Base-by-base conservation (phyloP, 1,284 basidiomycete species). In the Cryptococcus wingfieldii region DNA sequence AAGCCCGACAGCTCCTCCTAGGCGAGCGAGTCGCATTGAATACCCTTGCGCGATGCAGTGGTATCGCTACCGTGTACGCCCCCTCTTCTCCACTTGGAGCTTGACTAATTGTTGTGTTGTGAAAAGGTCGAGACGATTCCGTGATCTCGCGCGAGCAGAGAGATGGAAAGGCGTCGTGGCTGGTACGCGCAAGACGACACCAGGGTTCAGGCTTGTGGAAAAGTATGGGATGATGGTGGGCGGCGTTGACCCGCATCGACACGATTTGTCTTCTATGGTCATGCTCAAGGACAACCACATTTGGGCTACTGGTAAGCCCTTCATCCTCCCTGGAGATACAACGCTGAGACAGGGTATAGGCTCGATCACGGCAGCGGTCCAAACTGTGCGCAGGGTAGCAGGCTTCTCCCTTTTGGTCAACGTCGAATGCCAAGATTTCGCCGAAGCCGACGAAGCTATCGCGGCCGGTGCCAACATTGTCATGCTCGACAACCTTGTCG, bases 221-320 rank as follows among this genome's bases (percentile, higher is more conserved):
- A 99, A 99, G 78, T 98, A 98, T 75, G 96, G 88, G 9, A 99
- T 98, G 96, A 80, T 98, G 46, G 91, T 98, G 27, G 95, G 96
- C 25, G 96, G 95, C 5, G 88, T 98, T 63, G 96, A 99, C 76
- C 81, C 90, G 18, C 96, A 98, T 79, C 83, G 96, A n/a, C 89
- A 97, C 70, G 94, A 98, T 77, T 81, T 98, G 37, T 93, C 89
- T 39, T 91, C 89, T 73, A 98, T 98, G 95, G 95, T 99, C 71
- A 98, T 98, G 95, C 85, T 99, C 69, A 98, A 98, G 78, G 95
- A 98, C 72, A 98, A 98, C 75, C 96, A 98, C 72, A 92, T 98
- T 71, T 98, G 93, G 94, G 94, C 92, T 7, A 90, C 87, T 28
- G 92, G 91, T 86, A 66, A 64, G 80, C 68, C 48, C 27, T 16